phyloP scores from a whole-genome alignment of 2,329 filamentous ascomycete species.

The Venturia asperata region DNA sequence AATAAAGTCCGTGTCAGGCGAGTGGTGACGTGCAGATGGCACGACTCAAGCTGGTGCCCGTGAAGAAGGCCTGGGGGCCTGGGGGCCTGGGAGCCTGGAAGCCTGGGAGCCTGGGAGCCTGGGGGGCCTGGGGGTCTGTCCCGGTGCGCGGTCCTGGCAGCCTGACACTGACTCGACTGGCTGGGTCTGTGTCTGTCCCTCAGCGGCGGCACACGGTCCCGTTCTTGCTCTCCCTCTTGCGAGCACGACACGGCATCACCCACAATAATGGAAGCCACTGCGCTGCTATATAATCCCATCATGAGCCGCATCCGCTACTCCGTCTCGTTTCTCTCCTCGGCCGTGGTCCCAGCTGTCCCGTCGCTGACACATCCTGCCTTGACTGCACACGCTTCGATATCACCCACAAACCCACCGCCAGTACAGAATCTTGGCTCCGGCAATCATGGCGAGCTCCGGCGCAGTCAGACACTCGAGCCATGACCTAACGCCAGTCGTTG shows the following conservation, averaged over 20 bases:
- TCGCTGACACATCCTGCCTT: too few species aligned
- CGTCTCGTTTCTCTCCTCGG: not conserved
- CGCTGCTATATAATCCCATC: not conserved
- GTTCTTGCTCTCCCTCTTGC: not conserved
- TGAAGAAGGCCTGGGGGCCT: too few species aligned
- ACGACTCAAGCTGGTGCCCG: too few species aligned
- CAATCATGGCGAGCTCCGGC: constrained; percentile 7
- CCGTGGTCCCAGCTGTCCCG: too few species aligned
- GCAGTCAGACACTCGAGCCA: constrained; percentile 20
- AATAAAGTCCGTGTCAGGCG: not conserved
- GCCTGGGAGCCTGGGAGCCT: too few species aligned
- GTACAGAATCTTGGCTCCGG: not conserved
- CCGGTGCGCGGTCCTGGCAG: too few species aligned
- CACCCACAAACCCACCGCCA: not conserved
- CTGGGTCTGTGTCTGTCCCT: too few species aligned
- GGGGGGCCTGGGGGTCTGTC: too few species aligned
- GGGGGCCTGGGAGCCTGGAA: too few species aligned
- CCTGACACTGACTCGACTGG: too few species aligned
- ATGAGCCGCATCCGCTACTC: not conserved
- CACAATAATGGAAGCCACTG: too few species aligned
- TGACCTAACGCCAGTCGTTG: constrained; percentile 26
- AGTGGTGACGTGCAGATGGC: constrained; percentile 7
- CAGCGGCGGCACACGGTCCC: too few species aligned
- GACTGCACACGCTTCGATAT: not conserved
- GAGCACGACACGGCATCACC: not conserved